A percentile compares a stretch with the other conserved stretches of the same genome.
phyloP scores from a whole-genome alignment of 2,329 filamentous ascomycete species.

The Cladosporium sp. region DNA sequence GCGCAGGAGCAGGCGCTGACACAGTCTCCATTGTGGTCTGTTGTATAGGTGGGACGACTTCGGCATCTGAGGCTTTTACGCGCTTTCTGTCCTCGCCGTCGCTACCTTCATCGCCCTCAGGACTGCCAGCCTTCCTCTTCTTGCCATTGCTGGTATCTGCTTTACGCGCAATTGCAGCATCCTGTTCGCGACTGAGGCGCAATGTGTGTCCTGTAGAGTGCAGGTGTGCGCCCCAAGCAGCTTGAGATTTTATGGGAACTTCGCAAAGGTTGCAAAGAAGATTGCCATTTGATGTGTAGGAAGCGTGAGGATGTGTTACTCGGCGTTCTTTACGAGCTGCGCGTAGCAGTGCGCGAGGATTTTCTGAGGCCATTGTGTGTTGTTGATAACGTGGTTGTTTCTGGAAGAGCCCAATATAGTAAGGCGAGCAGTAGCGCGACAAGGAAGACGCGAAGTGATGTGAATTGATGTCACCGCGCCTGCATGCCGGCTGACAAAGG shows the following conservation, averaged over 20 bases:
- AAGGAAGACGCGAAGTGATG: not conserved
- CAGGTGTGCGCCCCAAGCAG: conserved; percentile 62
- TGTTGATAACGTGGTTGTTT: no score
- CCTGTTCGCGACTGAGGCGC: conserved; percentile 27
- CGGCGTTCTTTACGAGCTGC: conserved; percentile 71
- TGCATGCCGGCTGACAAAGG: conserved; percentile 1
- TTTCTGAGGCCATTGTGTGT: conserved; percentile 29
- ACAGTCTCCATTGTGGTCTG: not conserved
- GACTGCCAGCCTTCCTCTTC: conserved; percentile 49
- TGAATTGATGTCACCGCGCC: not conserved
- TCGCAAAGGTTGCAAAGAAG: conserved; percentile 66
- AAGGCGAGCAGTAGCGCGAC: not conserved
- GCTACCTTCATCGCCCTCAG: conserved; percentile 8
- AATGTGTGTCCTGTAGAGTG: conserved; percentile 47
- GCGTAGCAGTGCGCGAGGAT: conserved; percentile 74
- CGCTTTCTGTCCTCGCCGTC: conserved; percentile 19
- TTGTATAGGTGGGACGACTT: not conserved
- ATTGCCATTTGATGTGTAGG: conserved; percentile 64
- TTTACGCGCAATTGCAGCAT: conserved; percentile 28
- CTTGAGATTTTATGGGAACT: conserved; percentile 60
- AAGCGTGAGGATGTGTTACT: conserved; percentile 65
- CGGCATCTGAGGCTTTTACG: not conserved
- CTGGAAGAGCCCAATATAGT: not conserved
- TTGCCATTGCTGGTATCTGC: conserved; percentile 32
- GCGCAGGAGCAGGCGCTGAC: not conserved